Evolutionary conservation across 305 asterid genomes (phyloP), one percentile per base, ranked within the genome.

Genomic region (Plantago lanceolata): DNA sequence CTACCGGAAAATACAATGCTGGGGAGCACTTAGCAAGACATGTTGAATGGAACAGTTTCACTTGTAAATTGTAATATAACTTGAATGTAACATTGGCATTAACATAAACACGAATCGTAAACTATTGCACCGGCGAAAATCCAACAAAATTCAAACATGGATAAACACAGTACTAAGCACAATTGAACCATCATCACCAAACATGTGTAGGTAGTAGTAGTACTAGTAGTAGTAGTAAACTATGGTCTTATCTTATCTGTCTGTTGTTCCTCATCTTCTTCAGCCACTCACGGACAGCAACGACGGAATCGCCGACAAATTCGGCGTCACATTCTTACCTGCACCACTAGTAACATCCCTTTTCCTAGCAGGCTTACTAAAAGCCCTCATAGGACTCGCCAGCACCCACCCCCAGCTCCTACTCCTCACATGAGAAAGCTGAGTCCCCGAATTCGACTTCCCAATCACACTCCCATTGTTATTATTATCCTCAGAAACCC

Each of bases 351-450:
- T 47, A 57, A 68, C 58, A 62, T 67, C 81, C 68, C 67, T 78
- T 70, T 74, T 83, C 40, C 48, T 72, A 55, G 45, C 72, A 51
- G 73, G 74, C 78, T 74, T 81, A 43, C 67, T 68, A 65, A 83
- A 83, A 18, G 86, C 86, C 43, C 89, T 81, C 79, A 83, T 72
- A 8, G 89, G 89, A 52, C 86, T 79, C 9, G 82, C 83, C 58
- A 82, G 74, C 14, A 81, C 83, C 88, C 88, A 82, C 0, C 81
- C 83, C 88, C 85, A 82, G 57, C 85, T 82, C 40, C 70, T 82
- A 40, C 73, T 79, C 73, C 82, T 79, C 66, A 75, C 81, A 75
- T 79, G 78, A 48, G 71, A 66, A 16, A 64, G 69, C 66, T 47
- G 48, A 17, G 63, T 61, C 3, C 67, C 70, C 19, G 68, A 11